Evolutionary conservation across 345 rosid genomes (phyloP).

Genomic region (Mercurialis annua): DNA sequence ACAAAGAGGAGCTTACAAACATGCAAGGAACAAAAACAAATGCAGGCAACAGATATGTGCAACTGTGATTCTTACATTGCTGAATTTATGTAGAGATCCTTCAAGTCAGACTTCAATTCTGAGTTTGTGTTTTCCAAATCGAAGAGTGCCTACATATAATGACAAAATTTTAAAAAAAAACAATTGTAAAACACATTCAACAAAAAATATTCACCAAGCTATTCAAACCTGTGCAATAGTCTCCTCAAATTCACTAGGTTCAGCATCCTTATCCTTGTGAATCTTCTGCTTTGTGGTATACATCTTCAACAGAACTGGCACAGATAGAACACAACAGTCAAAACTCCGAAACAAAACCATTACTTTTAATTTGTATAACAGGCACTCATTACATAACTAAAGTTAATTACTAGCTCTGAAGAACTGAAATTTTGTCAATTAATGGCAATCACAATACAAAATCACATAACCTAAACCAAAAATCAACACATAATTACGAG

Average conservation of each 20-base stretch:
- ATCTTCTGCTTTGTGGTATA: slow-evolving; percentile 70
- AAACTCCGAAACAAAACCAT: too few relatives aligned
- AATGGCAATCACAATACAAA: too few relatives aligned
- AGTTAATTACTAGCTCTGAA: too few relatives aligned
- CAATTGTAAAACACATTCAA: neutral
- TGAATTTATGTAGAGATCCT: slow-evolving; percentile 74
- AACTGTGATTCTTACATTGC: slow-evolving; percentile 49
- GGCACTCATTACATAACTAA: too few relatives aligned
- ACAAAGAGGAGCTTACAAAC: neutral
- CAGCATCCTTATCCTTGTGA: slow-evolving; percentile 74
- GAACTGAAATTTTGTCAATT: too few relatives aligned
- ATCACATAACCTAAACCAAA: too few relatives aligned
- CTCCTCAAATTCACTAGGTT: slow-evolving; percentile 79
- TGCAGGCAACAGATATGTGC: neutral
- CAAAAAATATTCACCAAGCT: neutral
- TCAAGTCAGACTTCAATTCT: slow-evolving; percentile 80
- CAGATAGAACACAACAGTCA: neutral
- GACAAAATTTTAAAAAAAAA: neutral
- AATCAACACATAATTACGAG: too few relatives aligned
- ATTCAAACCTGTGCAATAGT: slow-evolving; percentile 66
- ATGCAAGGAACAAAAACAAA: neutral
- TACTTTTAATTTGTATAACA: too few relatives aligned
- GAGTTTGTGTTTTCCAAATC: slow-evolving; percentile 77
- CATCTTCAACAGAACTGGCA: slow-evolving; percentile 41
- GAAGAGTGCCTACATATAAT: slow-evolving; percentile 52